These are phyloP conservation scores for Lepiota brunneoincarnata DNA, from an alignment of 768 basidiomycete genomes.

Conservation along the genomic window DNA sequence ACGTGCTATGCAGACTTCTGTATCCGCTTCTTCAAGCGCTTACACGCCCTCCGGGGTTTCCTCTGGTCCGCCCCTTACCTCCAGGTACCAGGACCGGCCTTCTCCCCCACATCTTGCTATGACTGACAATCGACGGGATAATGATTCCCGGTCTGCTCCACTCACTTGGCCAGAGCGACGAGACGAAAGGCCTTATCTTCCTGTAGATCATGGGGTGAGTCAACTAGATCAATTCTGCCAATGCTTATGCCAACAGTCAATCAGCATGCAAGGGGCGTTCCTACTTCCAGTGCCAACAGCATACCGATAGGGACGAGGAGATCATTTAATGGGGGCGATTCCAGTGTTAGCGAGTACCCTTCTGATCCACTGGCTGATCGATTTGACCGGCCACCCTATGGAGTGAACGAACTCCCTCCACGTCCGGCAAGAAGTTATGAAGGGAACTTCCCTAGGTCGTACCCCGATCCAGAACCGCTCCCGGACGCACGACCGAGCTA, in stretches of 20 bases:
- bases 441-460: not conserved
- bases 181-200: not conserved
- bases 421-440: constrained; percentile 3
- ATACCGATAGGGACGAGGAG: constrained; percentile 8
- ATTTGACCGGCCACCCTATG: constrained; percentile 3
- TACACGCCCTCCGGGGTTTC: not conserved
- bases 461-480: constrained; percentile 1
- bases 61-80: not conserved
- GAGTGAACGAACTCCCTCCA: not conserved
- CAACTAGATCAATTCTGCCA: not conserved
- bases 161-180: not conserved
- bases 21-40: not conserved
- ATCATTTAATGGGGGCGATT: not conserved
- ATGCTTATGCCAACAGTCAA: no score
- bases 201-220: constrained; percentile 1
- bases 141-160: not conserved
- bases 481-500: not conserved
- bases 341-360: not conserved
- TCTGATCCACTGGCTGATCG: not conserved
- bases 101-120: constrained; percentile 5
- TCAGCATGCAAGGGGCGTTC: constrained; percentile 1
- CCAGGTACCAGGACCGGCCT: constrained; percentile 8
- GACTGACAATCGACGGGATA: not conserved
- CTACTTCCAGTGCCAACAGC: constrained; percentile 7
- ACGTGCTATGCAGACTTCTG: constrained; percentile 8